Evolutionary conservation across 805 yeast species (phyloP), one percentile per base, ranked within the genome.

Genomic region (Yarrowia sp.): DNA sequence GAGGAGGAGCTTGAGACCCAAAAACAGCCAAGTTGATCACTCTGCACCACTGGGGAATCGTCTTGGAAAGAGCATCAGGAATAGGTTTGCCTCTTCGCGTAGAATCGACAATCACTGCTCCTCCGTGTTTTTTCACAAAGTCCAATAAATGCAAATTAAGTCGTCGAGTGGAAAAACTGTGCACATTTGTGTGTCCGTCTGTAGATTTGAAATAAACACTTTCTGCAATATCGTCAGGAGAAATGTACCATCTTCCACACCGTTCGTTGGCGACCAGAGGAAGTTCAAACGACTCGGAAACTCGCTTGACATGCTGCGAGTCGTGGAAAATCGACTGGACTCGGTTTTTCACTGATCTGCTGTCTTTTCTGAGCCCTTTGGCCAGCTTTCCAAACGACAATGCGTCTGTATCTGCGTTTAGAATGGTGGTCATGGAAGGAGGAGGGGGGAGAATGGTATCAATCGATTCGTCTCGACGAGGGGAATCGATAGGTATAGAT

Each of bases 41-140:
- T 0, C 92, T 89, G 74, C 96, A 89, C 98, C 98, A 92, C 1
- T 90, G 89, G 0, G 97, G 97, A 1, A 92, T 79, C 0, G 97
- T 92, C 70, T 92, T 92, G 70, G 92, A 87, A 7, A 90, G 74
- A 0, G 97, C 88, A 74, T 92, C 98, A 0, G 98, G 97, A 75
- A 91, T 85, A 26, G 82, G 75, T 72, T 91, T 92, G 2, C 97
- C 97, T 43, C 92, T 79, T 67, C 97, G 77, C 0, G 97, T 91
- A 14, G 96, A 90, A 74, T 92, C 97, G 1, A 92, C 87, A 9
- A 91, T 77, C 0, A 87, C 76, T 0, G 83, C 68, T 66, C 92
- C 92, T 11, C 76, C 71, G 36, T 76, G 44, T 2, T 73, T 64
- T 0, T 70, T 70, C 0, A 90, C 70, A 0, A 82, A 52, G 0